phyloP scores from a whole-genome alignment of 257 asterid genomes.

The Marsdenia floribunda region DNA sequence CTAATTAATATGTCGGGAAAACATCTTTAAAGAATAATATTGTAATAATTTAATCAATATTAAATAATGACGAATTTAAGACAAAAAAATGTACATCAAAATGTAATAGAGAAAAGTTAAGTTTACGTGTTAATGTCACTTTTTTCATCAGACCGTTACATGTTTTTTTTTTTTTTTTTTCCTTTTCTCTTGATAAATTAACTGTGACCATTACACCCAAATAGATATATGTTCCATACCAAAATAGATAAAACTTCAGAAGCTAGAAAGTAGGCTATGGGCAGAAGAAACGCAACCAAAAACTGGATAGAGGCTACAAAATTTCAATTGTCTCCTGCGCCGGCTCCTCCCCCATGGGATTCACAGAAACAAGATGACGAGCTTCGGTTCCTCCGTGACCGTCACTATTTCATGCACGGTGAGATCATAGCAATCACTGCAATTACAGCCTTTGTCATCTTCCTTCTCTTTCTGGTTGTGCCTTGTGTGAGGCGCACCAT shows the following conservation, averaged over 20 bases:
- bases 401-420: slow-evolving; percentile 19
- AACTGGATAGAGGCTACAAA: neutral
- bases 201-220: neutral
- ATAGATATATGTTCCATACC: neutral
- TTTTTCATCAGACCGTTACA: too few species aligned
- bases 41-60: too few species aligned
- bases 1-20: too few species aligned
- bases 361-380: neutral
- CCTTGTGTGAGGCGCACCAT: slow-evolving; percentile 15
- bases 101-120: too few species aligned
- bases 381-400: slow-evolving; percentile 5
- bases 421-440: slow-evolving; percentile 21
- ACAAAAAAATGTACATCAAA: too few species aligned
- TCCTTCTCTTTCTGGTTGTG: slow-evolving; percentile 16
- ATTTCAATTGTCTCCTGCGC: slow-evolving; percentile 11
- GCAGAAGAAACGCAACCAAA: neutral
- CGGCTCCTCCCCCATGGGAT: slow-evolving; percentile 5
- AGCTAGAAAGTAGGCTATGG: neutral
- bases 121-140: too few species aligned
- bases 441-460: slow-evolving; percentile 8
- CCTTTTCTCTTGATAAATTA: neutral
- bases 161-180: too few species aligned
- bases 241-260: neutral
- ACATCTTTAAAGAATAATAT: too few species aligned
- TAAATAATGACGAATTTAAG: too few species aligned